phyloP scores from a whole-genome alignment of 1,284 basidiomycete genomes.

The Tilletia indica region DNA sequence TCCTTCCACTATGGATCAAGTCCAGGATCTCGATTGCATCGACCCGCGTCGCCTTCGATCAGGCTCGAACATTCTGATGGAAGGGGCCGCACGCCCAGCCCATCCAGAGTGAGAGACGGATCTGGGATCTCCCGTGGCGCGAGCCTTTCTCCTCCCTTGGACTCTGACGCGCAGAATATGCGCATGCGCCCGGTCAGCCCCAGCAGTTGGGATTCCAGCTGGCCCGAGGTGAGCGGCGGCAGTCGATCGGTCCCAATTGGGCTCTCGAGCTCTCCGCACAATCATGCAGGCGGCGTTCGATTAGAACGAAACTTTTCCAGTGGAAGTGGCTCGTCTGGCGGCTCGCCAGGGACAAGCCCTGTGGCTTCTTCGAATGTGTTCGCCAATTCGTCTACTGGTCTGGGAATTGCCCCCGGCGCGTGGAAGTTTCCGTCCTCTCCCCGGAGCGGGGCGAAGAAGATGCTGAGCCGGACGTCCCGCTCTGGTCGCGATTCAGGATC shows the following conservation, averaged over 20 bases:
- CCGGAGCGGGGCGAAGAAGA: background rate
- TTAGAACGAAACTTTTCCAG: conserved; percentile 13
- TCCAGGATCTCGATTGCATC: conserved; percentile 3
- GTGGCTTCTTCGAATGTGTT: background rate
- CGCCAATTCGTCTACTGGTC: background rate
- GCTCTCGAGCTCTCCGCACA: conserved; percentile 11
- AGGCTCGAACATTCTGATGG: background rate
- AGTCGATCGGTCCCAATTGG: background rate
- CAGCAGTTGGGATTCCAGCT: conserved; percentile 14
- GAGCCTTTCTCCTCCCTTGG: background rate
- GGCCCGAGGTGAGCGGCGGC: background rate
- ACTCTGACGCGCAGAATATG: background rate
- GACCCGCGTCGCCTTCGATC: background rate
- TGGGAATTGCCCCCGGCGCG: background rate
- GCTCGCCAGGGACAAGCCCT: conserved; percentile 6
- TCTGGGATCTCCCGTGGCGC: background rate
- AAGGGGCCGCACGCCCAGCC: background rate
- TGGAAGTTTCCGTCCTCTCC: conserved; percentile 14
- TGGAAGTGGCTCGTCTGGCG: background rate
- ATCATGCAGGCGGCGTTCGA: background rate
- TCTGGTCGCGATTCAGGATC: background rate
- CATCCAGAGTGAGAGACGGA: background rate
- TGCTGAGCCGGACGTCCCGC: background rate
- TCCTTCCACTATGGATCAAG: background rate
- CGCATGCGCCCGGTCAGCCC: conserved; percentile 2